Conservation (phyloP, 768 basidiomycete genomes). For the Cystofilobasidium macerans region DNA sequence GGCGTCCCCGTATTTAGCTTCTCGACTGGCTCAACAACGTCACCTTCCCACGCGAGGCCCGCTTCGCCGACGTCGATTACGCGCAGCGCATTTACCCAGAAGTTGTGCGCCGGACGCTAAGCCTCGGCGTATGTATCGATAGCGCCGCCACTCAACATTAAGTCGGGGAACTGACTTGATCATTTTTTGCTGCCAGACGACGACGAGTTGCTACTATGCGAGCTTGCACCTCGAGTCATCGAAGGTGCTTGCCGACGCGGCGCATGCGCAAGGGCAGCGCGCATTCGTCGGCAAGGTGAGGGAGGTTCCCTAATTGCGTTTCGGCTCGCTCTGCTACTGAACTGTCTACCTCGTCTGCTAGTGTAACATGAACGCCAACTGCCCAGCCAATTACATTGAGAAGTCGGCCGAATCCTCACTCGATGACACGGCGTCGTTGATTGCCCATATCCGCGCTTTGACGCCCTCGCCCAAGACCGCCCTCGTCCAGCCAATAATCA, state of each 20-base stretch:
- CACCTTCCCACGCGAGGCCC: conserved; percentile 79
- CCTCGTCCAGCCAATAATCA: conserved; percentile 78
- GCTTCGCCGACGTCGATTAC: conserved; percentile 58
- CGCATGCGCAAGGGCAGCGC: conserved; percentile 61
- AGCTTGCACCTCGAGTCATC: conserved; percentile 70
- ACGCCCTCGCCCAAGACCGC: conserved; percentile 29
- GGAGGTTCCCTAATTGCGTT: neutral
- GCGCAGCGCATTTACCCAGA: conserved; percentile 57
- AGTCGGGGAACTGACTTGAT: neutral
- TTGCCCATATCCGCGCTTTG: conserved; percentile 57
- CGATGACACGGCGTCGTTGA: conserved; percentile 51
- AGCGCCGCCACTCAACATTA: neutral
- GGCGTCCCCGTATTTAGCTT: conserved; percentile 45
- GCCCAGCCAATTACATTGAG: conserved; percentile 60
- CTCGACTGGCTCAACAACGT: conserved; percentile 75
- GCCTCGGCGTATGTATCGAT: conserved; percentile 56
- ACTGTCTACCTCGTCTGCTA: conserved; percentile 31
- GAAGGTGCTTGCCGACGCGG: conserved; percentile 66
- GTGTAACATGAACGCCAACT: conserved; percentile 80
- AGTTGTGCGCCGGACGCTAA: conserved; percentile 60
- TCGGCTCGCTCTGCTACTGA: no score
- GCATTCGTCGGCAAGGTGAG: conserved; percentile 68
- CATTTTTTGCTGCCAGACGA: conserved; percentile 49
- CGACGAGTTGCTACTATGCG: conserved; percentile 63
- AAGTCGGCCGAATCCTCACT: conserved; percentile 52